A percentile compares a stretch with the other conserved stretches of the same genome.
These are phyloP conservation scores for Malus hybrid DNA, from an alignment of 331 rosid species.

Conservation along the genomic window DNA sequence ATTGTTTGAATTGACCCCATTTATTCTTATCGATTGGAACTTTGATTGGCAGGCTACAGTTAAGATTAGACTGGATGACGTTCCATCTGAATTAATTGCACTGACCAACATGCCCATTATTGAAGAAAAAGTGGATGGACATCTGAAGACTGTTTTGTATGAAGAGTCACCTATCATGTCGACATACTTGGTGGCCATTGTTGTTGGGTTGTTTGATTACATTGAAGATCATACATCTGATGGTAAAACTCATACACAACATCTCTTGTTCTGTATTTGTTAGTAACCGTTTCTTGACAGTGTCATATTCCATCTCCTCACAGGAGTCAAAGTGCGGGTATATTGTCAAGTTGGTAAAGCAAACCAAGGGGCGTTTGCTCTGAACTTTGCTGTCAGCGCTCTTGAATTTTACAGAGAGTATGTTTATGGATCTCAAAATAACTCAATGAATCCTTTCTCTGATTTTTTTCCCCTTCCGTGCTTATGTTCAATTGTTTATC, in stretches of 20 bases:
- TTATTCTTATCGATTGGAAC: background rate
- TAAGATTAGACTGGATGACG: constrained; percentile 72
- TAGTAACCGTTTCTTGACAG: constrained; percentile 14
- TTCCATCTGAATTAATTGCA: constrained; percentile 66
- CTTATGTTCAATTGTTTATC: constrained; percentile 15
- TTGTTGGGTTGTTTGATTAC: constrained; percentile 80
- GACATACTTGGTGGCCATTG: constrained; percentile 87
- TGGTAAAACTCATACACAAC: constrained; percentile 38
- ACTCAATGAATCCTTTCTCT: background rate
- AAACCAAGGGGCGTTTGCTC: constrained; percentile 80
- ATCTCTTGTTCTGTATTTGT: constrained; percentile 3
- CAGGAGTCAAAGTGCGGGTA: constrained; percentile 85
- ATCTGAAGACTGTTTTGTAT: constrained; percentile 57
- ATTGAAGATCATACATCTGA: constrained; percentile 76
- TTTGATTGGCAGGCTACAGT: constrained; percentile 72
- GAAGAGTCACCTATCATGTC: constrained; percentile 90
- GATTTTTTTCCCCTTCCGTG: background rate
- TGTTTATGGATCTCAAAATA: constrained; percentile 9
- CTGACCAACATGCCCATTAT: constrained; percentile 89
- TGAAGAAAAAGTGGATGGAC: constrained; percentile 53
- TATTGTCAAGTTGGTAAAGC: constrained; percentile 83
- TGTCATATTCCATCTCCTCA: constrained; percentile 6
- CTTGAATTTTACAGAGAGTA: constrained; percentile 69
- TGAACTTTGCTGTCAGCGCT: constrained; percentile 63
- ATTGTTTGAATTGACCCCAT: background rate